Percentiles rank a stretch among this genome's conserved stretches.
phyloP scores from a whole-genome alignment of 805 yeast species.

The Pichia nanzhaoensis region DNA sequence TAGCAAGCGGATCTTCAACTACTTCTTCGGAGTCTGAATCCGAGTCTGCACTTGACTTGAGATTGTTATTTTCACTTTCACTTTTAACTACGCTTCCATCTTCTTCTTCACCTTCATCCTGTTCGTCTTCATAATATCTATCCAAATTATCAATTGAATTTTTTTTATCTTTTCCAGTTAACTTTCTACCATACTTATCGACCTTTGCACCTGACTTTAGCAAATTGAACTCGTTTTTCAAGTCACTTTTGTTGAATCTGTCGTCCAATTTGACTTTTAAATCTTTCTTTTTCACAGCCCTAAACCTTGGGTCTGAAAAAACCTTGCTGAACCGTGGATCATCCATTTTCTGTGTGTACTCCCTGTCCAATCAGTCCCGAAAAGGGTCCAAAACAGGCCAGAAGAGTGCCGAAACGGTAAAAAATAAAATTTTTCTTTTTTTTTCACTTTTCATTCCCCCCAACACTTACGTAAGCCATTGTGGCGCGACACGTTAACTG shows the following conservation, averaged over 20 bases:
- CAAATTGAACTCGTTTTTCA: slow-evolving; percentile 32
- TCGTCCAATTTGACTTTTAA: slow-evolving; percentile 75
- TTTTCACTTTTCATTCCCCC: too few species aligned
- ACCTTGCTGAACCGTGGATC: slow-evolving; percentile 79
- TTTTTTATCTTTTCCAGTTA: slow-evolving; percentile 37
- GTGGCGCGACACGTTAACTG: too few species aligned
- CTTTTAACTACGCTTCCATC: slow-evolving; percentile 30
- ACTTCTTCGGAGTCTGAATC: neutral
- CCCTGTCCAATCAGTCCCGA: too few species aligned
- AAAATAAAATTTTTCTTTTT: too few species aligned
- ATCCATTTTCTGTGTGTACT: slow-evolving; percentile 19
- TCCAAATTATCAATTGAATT: slow-evolving; percentile 43
- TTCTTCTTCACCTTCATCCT: slow-evolving; percentile 35
- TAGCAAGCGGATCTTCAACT: slow-evolving; percentile 13
- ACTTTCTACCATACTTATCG: slow-evolving; percentile 82
- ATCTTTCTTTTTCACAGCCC: slow-evolving; percentile 60
- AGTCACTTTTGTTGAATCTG: slow-evolving; percentile 66
- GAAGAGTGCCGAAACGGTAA: too few species aligned
- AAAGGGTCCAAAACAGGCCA: too few species aligned
- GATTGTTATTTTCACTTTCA: slow-evolving; percentile 29
- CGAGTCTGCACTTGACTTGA: too few species aligned
- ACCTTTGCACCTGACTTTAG: slow-evolving; percentile 60
- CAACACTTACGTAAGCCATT: too few species aligned
- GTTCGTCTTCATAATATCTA: slow-evolving; percentile 51
- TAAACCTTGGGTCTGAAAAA: slow-evolving; percentile 84